Base-by-base conservation (phyloP, 116 monocot species). In the Dioscorea cayenensis region DNA sequence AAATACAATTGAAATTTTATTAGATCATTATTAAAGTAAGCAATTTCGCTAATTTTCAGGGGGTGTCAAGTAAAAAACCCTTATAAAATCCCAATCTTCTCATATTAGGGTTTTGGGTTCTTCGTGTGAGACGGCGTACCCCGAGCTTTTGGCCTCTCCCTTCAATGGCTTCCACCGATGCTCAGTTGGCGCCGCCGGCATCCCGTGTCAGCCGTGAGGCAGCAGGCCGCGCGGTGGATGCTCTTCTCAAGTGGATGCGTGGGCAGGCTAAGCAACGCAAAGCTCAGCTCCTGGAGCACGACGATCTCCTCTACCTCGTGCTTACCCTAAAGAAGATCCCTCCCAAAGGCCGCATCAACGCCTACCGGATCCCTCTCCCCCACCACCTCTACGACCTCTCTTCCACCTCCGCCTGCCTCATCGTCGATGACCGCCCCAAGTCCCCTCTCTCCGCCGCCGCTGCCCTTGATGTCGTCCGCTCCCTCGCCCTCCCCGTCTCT, bases 251-350 rank as follows among this genome's bases (percentile, higher is more conserved):
- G 23, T 90, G 86, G 79, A 77, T 84, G 50, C 73, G 64, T 2
- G 17, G 76, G 36, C 78, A 72, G 18, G 27, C 77, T 14, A 80
- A 80, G 43, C 65, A 77, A 50, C 68, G 66, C 36, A 84, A 83
- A 52, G 76, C 91, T 0, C 84, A 86, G 73, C 90, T 94, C 27
- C 80, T 89, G 64, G 79, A 84, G 58, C 84, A 84, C 74, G 96
- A 96, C 82, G 87, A 90, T 58, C 78, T 81, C 76, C 49, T 92
- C 70, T 67, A 85, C 72, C 87, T 96, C 37, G 69, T 84, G 43
- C 43, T 96, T 69, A 77, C 83, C 63, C 75, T 92, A 51, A 73
- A 70, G 23, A 74, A 72, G 35, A 80, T 89, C 76, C 94, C 94
- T 3, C 2, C 74, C 55, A 64, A 60, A 7, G 64, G 60, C 20